Evolutionary conservation across 148 eudicot species (phyloP).

Genomic region (Dianthus caryophyllus): DNA sequence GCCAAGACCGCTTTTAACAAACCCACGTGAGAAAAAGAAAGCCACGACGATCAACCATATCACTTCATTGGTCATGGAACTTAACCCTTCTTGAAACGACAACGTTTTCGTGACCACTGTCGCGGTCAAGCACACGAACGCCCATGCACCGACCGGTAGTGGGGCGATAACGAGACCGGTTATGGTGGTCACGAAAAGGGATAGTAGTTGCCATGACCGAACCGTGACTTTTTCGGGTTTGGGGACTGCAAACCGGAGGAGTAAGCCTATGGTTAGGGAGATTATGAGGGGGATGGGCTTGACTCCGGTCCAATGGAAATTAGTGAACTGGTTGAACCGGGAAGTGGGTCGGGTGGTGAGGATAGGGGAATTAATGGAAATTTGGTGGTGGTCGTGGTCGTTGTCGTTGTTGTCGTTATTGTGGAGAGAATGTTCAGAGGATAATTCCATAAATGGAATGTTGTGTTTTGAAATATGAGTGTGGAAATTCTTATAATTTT

Average conservation of each 20-base stretch:
- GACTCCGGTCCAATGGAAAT: constrained; percentile 34
- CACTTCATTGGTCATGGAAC: constrained; percentile 65
- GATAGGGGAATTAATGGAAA: constrained; percentile 1
- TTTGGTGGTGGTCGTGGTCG: not conserved
- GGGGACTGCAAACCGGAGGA: constrained; percentile 59
- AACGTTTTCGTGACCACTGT: constrained; percentile 54
- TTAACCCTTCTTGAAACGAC: constrained; percentile 52
- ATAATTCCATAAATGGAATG: constrained; percentile 15
- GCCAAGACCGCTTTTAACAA: constrained; percentile 74
- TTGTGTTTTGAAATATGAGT: constrained; percentile 1
- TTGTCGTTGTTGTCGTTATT: not conserved
- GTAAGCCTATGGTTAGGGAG: constrained; percentile 42
- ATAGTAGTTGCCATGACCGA: constrained; percentile 71
- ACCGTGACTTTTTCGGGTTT: constrained; percentile 45
- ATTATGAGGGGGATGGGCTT: constrained; percentile 45
- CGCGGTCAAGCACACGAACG: constrained; percentile 54
- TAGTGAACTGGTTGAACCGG: constrained; percentile 17
- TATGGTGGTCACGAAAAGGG: constrained; percentile 62
- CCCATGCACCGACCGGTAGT: constrained; percentile 80
- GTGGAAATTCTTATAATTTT: not conserved
- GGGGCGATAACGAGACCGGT: constrained; percentile 64
- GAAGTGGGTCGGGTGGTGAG: constrained; percentile 15
- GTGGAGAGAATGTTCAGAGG: constrained; percentile 13
- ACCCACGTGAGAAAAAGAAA: constrained; percentile 88
- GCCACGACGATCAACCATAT: constrained; percentile 86